Evolutionary conservation across 2,329 filamentous ascomycete genomes (phyloP), one percentile per base, ranked within the genome.

Genomic region (Rutstroemia sp.): DNA sequence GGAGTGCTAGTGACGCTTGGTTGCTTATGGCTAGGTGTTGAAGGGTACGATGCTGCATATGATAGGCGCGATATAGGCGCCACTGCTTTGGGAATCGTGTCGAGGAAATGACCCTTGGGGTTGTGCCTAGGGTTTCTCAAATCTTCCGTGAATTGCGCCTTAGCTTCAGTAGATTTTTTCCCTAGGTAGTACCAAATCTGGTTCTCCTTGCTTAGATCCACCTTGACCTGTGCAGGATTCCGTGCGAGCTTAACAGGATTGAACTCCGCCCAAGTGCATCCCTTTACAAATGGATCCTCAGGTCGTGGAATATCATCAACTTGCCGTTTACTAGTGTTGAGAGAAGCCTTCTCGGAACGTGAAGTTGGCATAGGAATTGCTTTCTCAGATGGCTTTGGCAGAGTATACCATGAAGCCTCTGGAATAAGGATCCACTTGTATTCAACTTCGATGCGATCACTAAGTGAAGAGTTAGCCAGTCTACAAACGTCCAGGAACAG

Each of bases 111-210:
- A 62, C 83, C 84, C 71, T 81, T 85, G 2, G 78, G 73, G 58
- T 89, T 89, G 70, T 89, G 79, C 47, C 75, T 74, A n/a, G 72
- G 77, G 12, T 72, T 77, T 8, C 67, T 61, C 45, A 80, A 82
- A 72, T 95, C 84, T 65, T 94, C 88, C 4, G 92, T 95, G 72
- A 94, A 99, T 69, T 95, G 90, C 25, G 91, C 86, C 70, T 86
- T 91, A 54, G 90, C 88, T 67, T 97, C 92, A 6, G 92, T 96
- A 21, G 92, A 97, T 19, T 80, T 82, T 69, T 83, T 83, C 34
- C 89, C 89, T 58, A 99, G 78, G 70, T 96, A 97, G 73, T 90
- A 82, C 89, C 92, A 97, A 17, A 96, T 71, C 68, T 89, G 86
- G 59, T 92, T 81, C 16, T 84, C 78, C 68, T 87, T 88, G 59